Base-by-base conservation (phyloP, 2,329 filamentous ascomycete genomes). In the Fusarium caatingaense region DNA sequence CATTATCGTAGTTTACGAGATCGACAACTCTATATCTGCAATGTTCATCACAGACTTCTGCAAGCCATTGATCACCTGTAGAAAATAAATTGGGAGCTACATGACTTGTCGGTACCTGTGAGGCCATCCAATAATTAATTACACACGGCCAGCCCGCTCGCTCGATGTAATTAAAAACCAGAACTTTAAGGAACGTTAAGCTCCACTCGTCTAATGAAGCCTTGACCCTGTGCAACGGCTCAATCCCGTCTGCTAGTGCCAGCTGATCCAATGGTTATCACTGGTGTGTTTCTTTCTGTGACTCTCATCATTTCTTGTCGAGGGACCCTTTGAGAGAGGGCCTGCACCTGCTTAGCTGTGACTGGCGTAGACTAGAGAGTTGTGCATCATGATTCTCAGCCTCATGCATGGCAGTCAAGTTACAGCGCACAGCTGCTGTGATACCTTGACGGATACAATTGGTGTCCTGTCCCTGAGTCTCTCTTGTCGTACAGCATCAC, bases 151-250 rank as follows among this genome's bases (percentile, higher is more conserved):
- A 61, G 56, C 72, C 72, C 62, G 49, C 64, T 55, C 58, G 57
- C 68, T 62, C 56, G 48, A 68, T 45, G 70, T 70, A 74, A 76
- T 74, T 75, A 74, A 74, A 76, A 72, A 66, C 66, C 65, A 76
- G 71, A 73, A 66, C 64, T 62, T 62, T 64, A 67, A 72, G 72
- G 68, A 67, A 71, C 56, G 46, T 60, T 49, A 47, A 60, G 63
- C 55, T 69, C 68, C 72, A 71, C 73, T 75, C 67, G 56, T 69
- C 68, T 58, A 48, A 53, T 61, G 53, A 64, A 57, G 63, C 59
- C 67, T 58, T 68, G 67, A 54, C 68, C 60, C 68, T 68, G 57
- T 56, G 46, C 64, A 60, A 64, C 59, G 62, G 60, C 60, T 73
- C 54, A 66, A 64, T 72, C 60, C 68, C 70, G 57, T 64, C 60